These are phyloP conservation scores for Pseudozyma sp. DNA, from an alignment of 1,284 basidiomycete genomes.

Conservation along the genomic window DNA sequence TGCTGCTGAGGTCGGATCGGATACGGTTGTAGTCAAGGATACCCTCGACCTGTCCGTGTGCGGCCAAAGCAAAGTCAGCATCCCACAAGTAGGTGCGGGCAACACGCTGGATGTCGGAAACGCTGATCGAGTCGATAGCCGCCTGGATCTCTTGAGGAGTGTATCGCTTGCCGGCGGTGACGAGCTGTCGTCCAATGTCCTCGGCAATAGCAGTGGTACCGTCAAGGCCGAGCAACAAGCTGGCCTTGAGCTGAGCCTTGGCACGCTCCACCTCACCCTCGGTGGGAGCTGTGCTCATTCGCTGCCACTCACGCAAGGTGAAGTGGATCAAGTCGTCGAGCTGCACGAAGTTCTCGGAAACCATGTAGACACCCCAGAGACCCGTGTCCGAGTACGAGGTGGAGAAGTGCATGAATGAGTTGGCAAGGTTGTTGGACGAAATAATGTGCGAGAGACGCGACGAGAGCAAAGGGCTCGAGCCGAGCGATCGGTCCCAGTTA, in stretches of 20 bases:
- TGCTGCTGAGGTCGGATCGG: constrained; percentile 68
- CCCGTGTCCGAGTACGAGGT: constrained; percentile 99
- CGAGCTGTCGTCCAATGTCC: constrained; percentile 96
- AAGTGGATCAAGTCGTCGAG: constrained; percentile 95
- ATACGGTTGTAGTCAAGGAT: constrained; percentile 73
- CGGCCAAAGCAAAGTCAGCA: constrained; percentile 74
- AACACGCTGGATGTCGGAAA: constrained; percentile 91
- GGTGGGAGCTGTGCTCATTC: constrained; percentile 90
- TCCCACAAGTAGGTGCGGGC: constrained; percentile 98
- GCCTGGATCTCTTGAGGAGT: constrained; percentile 94
- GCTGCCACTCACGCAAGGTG: constrained; percentile 94
- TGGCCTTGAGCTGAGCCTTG: constrained; percentile 97
- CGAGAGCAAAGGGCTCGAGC: constrained; percentile 87
- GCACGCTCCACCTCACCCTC: constrained; percentile 92
- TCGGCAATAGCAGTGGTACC: constrained; percentile 96
- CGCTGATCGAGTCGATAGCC: constrained; percentile 87
- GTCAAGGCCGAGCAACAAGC: constrained; percentile 88
- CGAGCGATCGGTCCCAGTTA: constrained; percentile 99
- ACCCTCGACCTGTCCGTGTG: constrained; percentile 75
- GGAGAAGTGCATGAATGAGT: constrained; percentile 99
- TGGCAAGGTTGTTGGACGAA: constrained; percentile 94
- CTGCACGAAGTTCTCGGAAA: constrained; percentile 85
- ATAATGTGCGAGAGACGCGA: constrained; percentile 92
- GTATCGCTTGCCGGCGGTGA: constrained; percentile 83
- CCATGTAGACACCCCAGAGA: constrained; percentile 97